A percentile compares a stretch with the other conserved stretches of the same genome.
Conservation (phyloP, 257 asterid species). For the Nicotiana benthamiana region DNA sequence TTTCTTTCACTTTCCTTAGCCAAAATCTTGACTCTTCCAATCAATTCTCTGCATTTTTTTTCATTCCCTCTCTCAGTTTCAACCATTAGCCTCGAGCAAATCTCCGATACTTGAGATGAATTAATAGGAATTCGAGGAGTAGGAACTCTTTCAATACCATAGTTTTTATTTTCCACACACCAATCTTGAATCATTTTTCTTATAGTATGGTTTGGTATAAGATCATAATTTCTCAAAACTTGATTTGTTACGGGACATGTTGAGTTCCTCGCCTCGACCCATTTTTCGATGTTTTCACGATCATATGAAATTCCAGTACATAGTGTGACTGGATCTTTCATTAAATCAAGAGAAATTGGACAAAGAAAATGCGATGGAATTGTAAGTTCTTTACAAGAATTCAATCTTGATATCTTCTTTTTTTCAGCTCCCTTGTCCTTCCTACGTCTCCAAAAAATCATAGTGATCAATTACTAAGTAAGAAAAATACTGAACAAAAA, state of each 20-base stretch:
- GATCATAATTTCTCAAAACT: conserved; percentile 30
- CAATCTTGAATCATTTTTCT: conserved; percentile 84
- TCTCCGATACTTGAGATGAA: conserved; percentile 33
- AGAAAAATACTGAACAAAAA: background rate
- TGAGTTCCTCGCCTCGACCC: conserved; percentile 38
- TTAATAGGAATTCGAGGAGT: conserved; percentile 69
- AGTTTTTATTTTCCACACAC: conserved; percentile 65
- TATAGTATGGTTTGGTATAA: conserved; percentile 61
- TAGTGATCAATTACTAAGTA: background rate
- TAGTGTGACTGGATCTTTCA: conserved; percentile 63
- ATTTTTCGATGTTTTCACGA: conserved; percentile 55
- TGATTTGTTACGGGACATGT: conserved; percentile 62
- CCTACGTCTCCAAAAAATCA: conserved; percentile 45
- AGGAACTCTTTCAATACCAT: conserved; percentile 74
- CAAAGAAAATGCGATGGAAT: conserved; percentile 47
- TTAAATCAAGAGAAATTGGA: conserved; percentile 55
- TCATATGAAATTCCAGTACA: conserved; percentile 63
- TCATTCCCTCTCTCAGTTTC: conserved; percentile 29
- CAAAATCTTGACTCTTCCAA: conserved; percentile 31
- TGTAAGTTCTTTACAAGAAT: conserved; percentile 25
- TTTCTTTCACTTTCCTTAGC: conserved; percentile 68
- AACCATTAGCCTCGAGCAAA: conserved; percentile 23
- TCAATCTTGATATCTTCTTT: background rate
- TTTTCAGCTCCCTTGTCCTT: conserved; percentile 18
- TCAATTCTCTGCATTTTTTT: conserved; percentile 31